Evolutionary conservation across 1,139 yeast genomes (phyloP), one percentile per base, ranked within the genome.

Genomic region (Yamadazyma mexicana): DNA sequence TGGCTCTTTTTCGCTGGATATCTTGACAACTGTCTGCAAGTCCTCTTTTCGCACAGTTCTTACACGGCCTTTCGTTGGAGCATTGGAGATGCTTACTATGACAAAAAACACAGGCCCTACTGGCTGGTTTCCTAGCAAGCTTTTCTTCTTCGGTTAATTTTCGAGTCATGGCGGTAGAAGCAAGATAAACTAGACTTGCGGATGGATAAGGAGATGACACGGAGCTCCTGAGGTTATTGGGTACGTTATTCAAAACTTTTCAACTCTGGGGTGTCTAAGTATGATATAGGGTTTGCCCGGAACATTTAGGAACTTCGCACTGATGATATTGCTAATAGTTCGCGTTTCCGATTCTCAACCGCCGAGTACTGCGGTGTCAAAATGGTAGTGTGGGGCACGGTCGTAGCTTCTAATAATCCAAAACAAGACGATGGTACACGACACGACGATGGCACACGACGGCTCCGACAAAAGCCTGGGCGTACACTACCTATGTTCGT

Each of bases 11-110:
- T 32, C 89, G 61, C 30, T 70, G 71, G n/a, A 79, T 77, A 54
- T 83, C 86, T 28, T 59, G 64, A 57, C 92, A 84, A 12, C 66
- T 54, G 40, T 69, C 71, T 1, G 67, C 77, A n/a, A 78, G 56
- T 24, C 79, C 76, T 40, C 89, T 59, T 54, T 82, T 83, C 29
- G 72, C 56, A 59, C 92, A 84, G 55, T 84, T 84, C 48, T 71
- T 73, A 53, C 91, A 84, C 0, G 92, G 91, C 40, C 92, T 50
- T 43, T 69, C 70, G 46, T 70, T 62, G 18, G 69, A 62, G 55
- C 91, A 84, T 49, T 83, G 91, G 17, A 84, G 65, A 51, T 83
- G 92, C 47, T 84, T 84, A 26, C 70, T 63, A 54, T 83, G 88
- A 55, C 91, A 84, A 54, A 83, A 81, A 14, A 70, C 69, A 54